Evolutionary conservation across 2,329 filamentous ascomycete species (phyloP), one percentile per base, ranked within the genome.

Genomic region (Neofusicoccum ribis): DNA sequence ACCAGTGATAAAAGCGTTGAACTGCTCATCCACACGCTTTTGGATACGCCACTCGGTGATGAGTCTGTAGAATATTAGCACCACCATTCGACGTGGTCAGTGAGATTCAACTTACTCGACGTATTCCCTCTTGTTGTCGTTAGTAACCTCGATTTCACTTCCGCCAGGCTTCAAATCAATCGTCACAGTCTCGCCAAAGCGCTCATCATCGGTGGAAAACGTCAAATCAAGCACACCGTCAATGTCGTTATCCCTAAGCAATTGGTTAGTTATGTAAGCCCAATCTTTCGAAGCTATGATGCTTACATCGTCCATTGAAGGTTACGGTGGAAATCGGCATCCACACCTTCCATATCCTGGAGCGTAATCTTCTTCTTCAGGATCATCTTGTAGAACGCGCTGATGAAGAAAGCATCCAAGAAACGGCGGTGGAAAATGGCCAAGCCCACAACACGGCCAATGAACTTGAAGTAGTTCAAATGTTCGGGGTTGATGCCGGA

Each of bases 21-120:
- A 99, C 78, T 99, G 95, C 78, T 98, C 94, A 69, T 96, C 91
- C 64, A 99, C 96, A 71, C 95, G 92, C 83, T 98, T 98, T 81
- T 97, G 91, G 70, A 99, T 99, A 71, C 96, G 92, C 95, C 95
- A 99, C 82, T 98, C 96, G 52, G 96, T 97, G 83, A 99, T 97
- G 70, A 99, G 85, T 71, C 87, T 89, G 66, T 71, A 39, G 27
- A 23, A 47, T 34, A n/a, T 62, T 20, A 41, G 31, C 49, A 3
- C 11, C n/a, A 34, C 37, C 12, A 23, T 15, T 4, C 56, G 15
- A 36, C 6, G 6, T 39, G 23, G 1, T 15, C 3, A 14, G 52
- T 17, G 9, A 5, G 4, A 41, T 4, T 58, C 27, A 15, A 80
- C 87, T 78, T 82, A 89, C 86, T 99, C 95, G 68, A 99, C 92